Base-by-base conservation (phyloP, 2,329 filamentous ascomycete species). In the Cladosporium oxysporum region DNA sequence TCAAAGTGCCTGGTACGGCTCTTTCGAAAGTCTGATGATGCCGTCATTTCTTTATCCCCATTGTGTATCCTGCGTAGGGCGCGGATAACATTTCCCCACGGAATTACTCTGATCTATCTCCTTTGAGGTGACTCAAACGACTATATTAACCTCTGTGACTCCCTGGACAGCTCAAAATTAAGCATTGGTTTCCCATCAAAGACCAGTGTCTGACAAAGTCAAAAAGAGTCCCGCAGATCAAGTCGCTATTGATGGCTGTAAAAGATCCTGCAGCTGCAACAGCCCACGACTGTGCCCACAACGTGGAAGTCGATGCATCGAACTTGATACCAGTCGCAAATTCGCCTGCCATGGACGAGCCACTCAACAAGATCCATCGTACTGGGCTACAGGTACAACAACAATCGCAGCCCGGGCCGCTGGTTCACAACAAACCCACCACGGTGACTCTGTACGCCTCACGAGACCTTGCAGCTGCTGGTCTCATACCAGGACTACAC, bases 391-490 rank as follows among this genome's bases (percentile, higher is more conserved):
- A 55, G 10, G n/a, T 55, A 29, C 28, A 55, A 21, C 10, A 33
- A 3, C 33, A 21, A 12, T 58, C 55, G 55, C 55, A 58, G n/a
- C 62, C 65, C 1, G 69, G 69, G 7, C 69, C 68, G 14, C 33
- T 31, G 2, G 47, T 71, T 11, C 41, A 71, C 35, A 47, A 57
- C 47, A 57, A 28, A 28, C 52, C 63, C 16, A 69, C 69, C 12
- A 70, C 63, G n/a, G 50, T 64, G n/a, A 69, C 68, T 3, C 62
- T 68, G 31, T 68, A 69, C 58, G 55, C 64, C 26, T 65, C 69
- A 14, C 8, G 41, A 14, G 66, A 69, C 35, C 67, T 71, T 10
- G 52, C 44, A 49, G 47, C 29, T 21, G 63, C 55, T 12, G 61
- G 65, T 2, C 29, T 64, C 14, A 28, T 70, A 6, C 62, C 60